Evolutionary conservation across 1,284 basidiomycete species (phyloP).

Genomic region (Ustilago lituana): DNA sequence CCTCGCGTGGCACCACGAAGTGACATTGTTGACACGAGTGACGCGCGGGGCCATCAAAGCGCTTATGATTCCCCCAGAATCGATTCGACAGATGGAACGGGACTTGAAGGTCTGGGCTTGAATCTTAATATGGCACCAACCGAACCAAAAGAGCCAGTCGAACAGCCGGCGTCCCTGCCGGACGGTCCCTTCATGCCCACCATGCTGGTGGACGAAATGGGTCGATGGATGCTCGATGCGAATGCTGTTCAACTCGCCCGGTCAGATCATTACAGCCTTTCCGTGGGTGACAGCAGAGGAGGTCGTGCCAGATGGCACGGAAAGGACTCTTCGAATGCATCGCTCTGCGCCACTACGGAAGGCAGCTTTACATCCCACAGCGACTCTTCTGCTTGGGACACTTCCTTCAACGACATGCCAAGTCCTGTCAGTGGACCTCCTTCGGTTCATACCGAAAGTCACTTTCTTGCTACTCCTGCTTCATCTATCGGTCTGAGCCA

Average conservation of each 20-base stretch:
- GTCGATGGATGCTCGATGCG: slow-evolving; percentile 13
- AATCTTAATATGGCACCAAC: not conserved
- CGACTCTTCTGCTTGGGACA: slow-evolving; percentile 20
- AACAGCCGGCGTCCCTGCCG: not conserved
- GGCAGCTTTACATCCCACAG: slow-evolving; percentile 14
- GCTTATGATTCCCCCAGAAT: too few species aligned
- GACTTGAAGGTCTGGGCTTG: slow-evolving; percentile 13
- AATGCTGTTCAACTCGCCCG: not conserved
- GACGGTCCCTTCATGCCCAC: not conserved
- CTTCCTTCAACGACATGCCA: slow-evolving; percentile 15
- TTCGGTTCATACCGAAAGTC: not conserved
- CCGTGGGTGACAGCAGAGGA: not conserved
- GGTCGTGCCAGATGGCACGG: not conserved
- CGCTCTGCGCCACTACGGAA: slow-evolving; percentile 19
- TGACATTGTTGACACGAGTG: too few species aligned
- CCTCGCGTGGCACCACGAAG: too few species aligned
- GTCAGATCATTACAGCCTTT: not conserved
- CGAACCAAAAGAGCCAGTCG: not conserved
- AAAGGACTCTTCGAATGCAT: slow-evolving; percentile 7
- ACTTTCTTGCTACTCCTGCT: slow-evolving; percentile 4
- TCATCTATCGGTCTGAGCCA: slow-evolving; percentile 21
- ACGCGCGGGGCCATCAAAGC: too few species aligned
- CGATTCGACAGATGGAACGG: not conserved
- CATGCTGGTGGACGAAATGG: slow-evolving; percentile 28
- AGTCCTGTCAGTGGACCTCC: not conserved